Percentiles rank a stretch among this genome's conserved stretches.
phyloP scores from a whole-genome alignment of 2,329 filamentous ascomycete genomes.

The Scedosporium aurantiacum region DNA sequence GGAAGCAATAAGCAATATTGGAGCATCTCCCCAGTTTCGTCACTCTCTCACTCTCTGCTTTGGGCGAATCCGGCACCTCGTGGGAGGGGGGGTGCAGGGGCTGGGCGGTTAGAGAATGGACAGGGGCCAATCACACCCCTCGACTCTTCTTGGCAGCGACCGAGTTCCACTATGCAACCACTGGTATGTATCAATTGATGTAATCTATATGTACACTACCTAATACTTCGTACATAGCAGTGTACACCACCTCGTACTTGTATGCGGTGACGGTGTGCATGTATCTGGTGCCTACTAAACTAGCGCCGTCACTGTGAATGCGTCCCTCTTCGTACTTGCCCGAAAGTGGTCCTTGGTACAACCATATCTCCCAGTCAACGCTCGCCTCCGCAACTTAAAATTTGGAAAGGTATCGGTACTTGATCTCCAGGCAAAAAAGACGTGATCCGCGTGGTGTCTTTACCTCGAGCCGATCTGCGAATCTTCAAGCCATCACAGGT shows the following conservation, averaged over 20 bases:
- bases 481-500: background rate
- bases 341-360: too few relatives aligned
- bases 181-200: too few relatives aligned
- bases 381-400: too few relatives aligned
- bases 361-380: too few relatives aligned
- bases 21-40: background rate
- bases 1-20: background rate
- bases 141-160: constrained; percentile 1
- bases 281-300: too few relatives aligned
- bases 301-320: too few relatives aligned
- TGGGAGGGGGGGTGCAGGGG: background rate
- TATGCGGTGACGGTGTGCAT: too few relatives aligned
- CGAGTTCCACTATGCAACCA: background rate
- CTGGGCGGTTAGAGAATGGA: constrained; percentile 6
- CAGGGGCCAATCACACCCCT: constrained; percentile 5
- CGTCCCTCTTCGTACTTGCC: too few relatives aligned
- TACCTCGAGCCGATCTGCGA: background rate
- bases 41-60: background rate
- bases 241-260: too few relatives aligned
- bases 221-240: too few relatives aligned
- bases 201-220: too few relatives aligned
- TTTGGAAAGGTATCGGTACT: background rate
- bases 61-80: too few relatives aligned
- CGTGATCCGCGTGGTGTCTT: background rate
- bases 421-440: background rate